Base-by-base conservation (phyloP, 108 stramenopile genomes). In the Skeletonema grethae region DNA sequence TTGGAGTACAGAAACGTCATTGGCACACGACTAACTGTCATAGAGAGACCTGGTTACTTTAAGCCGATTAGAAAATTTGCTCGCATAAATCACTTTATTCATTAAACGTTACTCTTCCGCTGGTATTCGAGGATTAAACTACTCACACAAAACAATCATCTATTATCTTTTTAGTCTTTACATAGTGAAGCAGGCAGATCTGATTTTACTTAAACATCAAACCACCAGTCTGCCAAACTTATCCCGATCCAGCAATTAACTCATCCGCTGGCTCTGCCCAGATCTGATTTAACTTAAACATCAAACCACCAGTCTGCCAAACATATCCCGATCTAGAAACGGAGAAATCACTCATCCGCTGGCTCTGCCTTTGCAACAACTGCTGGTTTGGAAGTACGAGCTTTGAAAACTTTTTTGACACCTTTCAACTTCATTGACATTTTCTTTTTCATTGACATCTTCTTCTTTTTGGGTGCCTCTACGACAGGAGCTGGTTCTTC, bases 381-480 rank as follows among this genome's bases (percentile, higher is more conserved):
- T 18, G 5, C 6, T 22, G 50, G 50, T 9, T 50, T 50, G 5
- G 50, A 18, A 5, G 50, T 24, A 18, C 22, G 6, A 3, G 12
- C 16, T 18, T 2, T 2, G 22, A 50, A 4, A 22, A 65, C 22
- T 24, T 65, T 65, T 22, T 53, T 56, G 4, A 64, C 13, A 15
- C 11, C 63, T 16, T 64, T 64, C 2, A 65, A 4, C 25, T 56
- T 65, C 64, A 50, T 15, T 31, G 55, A 31, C 13, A 65, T 18
- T 12, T 4, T 64, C 46, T 64, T 64, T 12, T 48, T 24, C 18
- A 28, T 65, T 57, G 28, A 28, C 20, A 28, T 65, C 50, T 50
- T 50, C 16, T 16, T 20, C 18, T 8, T 18, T 50, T 50, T 24
- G 8, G 50, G 50, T 50, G 50, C 50, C 22, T 50, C 50, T 1